These are phyloP conservation scores for Chaetoscypha palmicola DNA, from an alignment of 2,329 filamentous ascomycete genomes.

Conservation along the genomic window DNA sequence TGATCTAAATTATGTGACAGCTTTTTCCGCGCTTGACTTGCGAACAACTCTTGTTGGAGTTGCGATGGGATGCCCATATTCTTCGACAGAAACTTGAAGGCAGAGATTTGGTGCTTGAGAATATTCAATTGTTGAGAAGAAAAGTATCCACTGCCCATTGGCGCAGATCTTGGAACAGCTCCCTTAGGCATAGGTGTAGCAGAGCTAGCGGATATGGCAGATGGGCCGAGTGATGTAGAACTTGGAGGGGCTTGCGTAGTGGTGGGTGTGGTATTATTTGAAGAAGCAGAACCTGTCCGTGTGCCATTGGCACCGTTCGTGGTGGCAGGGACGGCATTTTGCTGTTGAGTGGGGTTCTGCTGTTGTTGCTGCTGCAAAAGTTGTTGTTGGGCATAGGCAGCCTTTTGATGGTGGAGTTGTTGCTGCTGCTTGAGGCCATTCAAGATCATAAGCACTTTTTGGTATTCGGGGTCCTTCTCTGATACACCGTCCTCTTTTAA, in stretches of 20 bases:
- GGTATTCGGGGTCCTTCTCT: conserved; percentile 75
- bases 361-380: conserved; percentile 33
- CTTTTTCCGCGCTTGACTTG: conserved; percentile 59
- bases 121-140: conserved; percentile 71
- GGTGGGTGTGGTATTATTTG: conserved; percentile 17
- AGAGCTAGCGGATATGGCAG: conserved; percentile 25
- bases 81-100: conserved; percentile 84
- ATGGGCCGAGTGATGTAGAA: conserved; percentile 25
- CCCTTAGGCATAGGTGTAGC: conserved; percentile 19
- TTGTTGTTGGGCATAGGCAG: conserved; percentile 51
- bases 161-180: conserved; percentile 25
- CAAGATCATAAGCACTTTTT: conserved; percentile 74
- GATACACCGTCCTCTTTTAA: conserved; percentile 83
- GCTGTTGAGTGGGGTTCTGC: conserved; percentile 39
- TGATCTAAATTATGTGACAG: conserved; percentile 18
- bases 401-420: conserved; percentile 30
- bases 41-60: conserved; percentile 76
- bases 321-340: conserved; percentile 48
- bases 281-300: conserved; percentile 34
- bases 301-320: conserved; percentile 50
- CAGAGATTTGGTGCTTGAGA: conserved; percentile 78
- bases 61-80: conserved; percentile 73
- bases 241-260: conserved; percentile 18
- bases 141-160: conserved; percentile 51
- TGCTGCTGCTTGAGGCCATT: conserved; percentile 58